Percentiles rank a stretch among this genome's conserved stretches.
Evolutionary conservation across 1,284 basidiomycete genomes (phyloP).

Genomic region (Trichosporon sp.): DNA sequence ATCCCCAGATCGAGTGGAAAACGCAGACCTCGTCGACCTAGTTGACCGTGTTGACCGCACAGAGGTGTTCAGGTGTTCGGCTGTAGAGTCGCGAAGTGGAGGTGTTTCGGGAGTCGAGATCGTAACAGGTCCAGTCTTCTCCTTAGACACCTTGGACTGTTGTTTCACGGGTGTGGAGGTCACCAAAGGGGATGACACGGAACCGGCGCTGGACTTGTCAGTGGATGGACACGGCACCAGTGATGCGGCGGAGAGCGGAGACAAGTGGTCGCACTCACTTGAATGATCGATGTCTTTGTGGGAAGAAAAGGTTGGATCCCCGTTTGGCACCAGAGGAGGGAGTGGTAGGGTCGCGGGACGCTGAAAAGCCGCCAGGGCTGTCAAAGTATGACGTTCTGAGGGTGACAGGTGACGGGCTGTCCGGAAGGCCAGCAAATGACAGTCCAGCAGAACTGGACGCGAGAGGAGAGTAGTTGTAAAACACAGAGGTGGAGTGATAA

Average conservation of each 20-base stretch:
- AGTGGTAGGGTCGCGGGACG: constrained; percentile 13
- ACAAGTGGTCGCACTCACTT: constrained; percentile 4
- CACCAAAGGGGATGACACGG: constrained; percentile 2
- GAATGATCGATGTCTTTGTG: constrained; percentile 12
- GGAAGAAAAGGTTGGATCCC: constrained; percentile 10
- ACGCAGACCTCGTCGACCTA: constrained; percentile 9
- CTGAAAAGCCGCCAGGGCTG: constrained; percentile 13
- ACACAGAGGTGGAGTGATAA: constrained; percentile 9
- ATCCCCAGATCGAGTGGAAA: constrained; percentile 4
- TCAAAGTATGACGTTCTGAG: constrained; percentile 12
- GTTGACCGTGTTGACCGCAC: constrained; percentile 4
- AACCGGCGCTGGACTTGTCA: not conserved
- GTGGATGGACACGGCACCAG: not conserved
- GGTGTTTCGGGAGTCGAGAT: not conserved
- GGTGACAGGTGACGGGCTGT: constrained; percentile 9
- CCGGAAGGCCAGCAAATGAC: constrained; percentile 9
- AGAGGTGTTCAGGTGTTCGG: constrained; percentile 1
- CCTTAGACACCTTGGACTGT: not conserved
- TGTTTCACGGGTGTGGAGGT: not conserved
- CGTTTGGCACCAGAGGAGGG: not conserved
- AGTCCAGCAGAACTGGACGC: constrained; percentile 11
- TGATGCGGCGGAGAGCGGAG: not conserved
- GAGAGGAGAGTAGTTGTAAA: constrained; percentile 2
- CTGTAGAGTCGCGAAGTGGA: constrained; percentile 7
- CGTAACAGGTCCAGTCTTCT: not conserved